Conservation (phyloP, 257 asterid genomes). For the Solanum pimpinellifolium region DNA sequence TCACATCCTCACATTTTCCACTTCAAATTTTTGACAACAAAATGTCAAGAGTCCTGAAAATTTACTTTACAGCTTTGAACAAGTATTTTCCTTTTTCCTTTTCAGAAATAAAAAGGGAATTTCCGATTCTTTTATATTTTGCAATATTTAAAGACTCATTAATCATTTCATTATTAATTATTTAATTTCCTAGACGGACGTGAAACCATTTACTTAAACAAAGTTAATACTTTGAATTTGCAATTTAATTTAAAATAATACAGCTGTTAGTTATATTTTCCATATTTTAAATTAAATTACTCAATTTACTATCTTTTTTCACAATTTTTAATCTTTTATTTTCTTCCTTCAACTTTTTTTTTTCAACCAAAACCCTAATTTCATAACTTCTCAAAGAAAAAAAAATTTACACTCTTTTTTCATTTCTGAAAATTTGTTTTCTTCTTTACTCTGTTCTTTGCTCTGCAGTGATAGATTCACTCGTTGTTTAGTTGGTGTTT, state of each 20-base stretch:
- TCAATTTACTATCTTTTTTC: not conserved
- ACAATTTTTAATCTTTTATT: constrained; percentile 21
- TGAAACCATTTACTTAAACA: constrained; percentile 79
- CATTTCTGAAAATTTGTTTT: constrained; percentile 5
- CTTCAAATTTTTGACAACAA: constrained; percentile 37
- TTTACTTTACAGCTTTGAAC: constrained; percentile 62
- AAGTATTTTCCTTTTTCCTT: constrained; percentile 4
- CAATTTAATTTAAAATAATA: constrained; percentile 32
- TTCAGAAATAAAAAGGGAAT: constrained; percentile 11
- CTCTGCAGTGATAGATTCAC: not conserved
- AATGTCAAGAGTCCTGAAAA: constrained; percentile 49
- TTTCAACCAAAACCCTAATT: constrained; percentile 54
- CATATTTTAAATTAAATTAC: constrained; percentile 22
- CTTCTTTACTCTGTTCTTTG: constrained; percentile 5
- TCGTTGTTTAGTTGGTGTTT: not conserved
- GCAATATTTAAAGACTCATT: constrained; percentile 19
- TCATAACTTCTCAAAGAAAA: constrained; percentile 14
- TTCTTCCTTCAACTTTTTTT: constrained; percentile 25
- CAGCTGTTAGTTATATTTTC: constrained; percentile 15
- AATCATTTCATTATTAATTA: constrained; percentile 26
- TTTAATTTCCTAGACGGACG: constrained; percentile 77
- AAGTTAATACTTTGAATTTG: constrained; percentile 62
- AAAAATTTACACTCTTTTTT: not conserved
- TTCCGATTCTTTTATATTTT: constrained; percentile 30
- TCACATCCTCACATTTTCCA: not conserved